Conservation (phyloP, 192 early-diverging fungal species). For the Diversispora epigaea region DNA sequence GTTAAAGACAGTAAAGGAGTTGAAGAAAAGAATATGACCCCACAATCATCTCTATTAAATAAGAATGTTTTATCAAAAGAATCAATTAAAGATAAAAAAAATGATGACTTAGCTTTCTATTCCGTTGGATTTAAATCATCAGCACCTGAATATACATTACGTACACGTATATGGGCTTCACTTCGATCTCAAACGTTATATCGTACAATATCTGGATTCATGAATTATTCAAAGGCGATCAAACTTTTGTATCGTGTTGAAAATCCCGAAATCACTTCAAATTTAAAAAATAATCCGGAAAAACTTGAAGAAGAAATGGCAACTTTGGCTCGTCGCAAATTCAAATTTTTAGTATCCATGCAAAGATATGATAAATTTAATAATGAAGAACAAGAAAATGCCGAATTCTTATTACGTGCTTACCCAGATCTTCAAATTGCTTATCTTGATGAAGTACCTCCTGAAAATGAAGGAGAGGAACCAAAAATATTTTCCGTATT, state of each 20-base stretch:
- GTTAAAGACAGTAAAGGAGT: conserved; percentile 82
- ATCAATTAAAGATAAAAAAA: conserved; percentile 59
- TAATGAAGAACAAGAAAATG: conserved; percentile 71
- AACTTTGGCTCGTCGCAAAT: conserved; percentile 71
- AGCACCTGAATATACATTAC: conserved; percentile 76
- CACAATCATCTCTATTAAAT: no score
- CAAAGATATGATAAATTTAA: conserved; percentile 80
- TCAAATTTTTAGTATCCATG: conserved; percentile 83
- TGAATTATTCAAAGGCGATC: conserved; percentile 86
- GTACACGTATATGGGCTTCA: conserved; percentile 88
- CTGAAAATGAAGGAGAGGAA: conserved; percentile 60
- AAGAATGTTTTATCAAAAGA: conserved; percentile 49
- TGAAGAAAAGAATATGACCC: conserved; percentile 43
- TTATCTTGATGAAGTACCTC: conserved; percentile 71
- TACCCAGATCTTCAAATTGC: conserved; percentile 81
- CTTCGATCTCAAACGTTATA: conserved; percentile 83
- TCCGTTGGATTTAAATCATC: conserved; percentile 80
- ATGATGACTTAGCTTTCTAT: conserved; percentile 79
- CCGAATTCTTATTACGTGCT: conserved; percentile 70
- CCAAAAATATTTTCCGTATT: conserved; percentile 62
- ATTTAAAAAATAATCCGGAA: conserved; percentile 63
- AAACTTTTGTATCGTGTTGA: conserved; percentile 77
- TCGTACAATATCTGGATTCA: conserved; percentile 82
- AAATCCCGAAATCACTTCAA: conserved; percentile 71
- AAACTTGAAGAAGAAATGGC: conserved; percentile 69